A percentile compares a stretch with the other conserved stretches of the same genome.
Evolutionary conservation across 2,329 filamentous ascomycete genomes (phyloP).

Genomic region (Balansia obtecta): DNA sequence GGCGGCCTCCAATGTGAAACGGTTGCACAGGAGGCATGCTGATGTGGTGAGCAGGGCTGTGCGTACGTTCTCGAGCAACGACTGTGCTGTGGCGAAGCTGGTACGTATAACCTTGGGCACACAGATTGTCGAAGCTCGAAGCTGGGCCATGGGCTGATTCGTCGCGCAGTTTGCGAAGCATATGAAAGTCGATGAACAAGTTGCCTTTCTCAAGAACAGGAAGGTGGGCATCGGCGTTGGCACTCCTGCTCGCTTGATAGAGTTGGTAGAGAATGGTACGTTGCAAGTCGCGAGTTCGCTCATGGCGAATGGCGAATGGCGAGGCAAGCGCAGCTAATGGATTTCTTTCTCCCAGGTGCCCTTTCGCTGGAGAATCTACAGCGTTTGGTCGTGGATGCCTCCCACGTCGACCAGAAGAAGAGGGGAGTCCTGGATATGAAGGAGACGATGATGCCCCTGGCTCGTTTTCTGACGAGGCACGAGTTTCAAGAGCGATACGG

Average conservation of each 20-base stretch:
- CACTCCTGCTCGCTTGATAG: conserved; percentile 71
- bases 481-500: conserved; percentile 62
- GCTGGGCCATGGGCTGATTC: conserved; percentile 1
- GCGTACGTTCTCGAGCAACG: conserved; percentile 67
- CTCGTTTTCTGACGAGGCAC: conserved; percentile 56
- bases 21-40: background rate
- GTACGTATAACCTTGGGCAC: conserved; percentile 21
- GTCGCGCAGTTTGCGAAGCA: conserved; percentile 74
- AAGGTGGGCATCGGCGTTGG: conserved; percentile 81
- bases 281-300: background rate
- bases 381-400: conserved; percentile 78
- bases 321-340: background rate
- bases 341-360: conserved; percentile 33
- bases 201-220: conserved; percentile 55
- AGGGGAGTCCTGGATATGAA: conserved; percentile 90
- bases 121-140: no score
- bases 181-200: conserved; percentile 84
- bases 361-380: conserved; percentile 60
- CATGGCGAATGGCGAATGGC: background rate
- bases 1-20: conserved; percentile 2
- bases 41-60: conserved; percentile 40
- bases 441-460: conserved; percentile 73
- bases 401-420: conserved; percentile 91
- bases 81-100: conserved; percentile 71
- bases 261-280: conserved; percentile 70